Evolutionary conservation across 495 filamentous ascomycete genomes (phyloP).

Genomic region (Penicillium odoratum): DNA sequence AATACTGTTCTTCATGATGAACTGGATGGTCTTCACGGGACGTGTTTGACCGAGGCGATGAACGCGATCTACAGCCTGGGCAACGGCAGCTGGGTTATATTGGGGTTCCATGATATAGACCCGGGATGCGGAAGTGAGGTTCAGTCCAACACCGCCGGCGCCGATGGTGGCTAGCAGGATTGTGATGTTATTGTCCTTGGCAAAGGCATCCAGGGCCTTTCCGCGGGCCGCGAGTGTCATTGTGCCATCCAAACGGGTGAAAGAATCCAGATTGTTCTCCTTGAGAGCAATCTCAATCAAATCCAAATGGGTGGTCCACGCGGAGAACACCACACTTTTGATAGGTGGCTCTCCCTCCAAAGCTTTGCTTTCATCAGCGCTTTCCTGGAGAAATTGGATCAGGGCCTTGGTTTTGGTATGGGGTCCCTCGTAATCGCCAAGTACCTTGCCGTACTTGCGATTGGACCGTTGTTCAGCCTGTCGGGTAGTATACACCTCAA

Average conservation of each 20-base stretch:
- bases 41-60: slow-evolving; percentile 91
- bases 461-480: slow-evolving; percentile 34
- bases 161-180: slow-evolving; percentile 90
- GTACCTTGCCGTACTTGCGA: slow-evolving; percentile 56
- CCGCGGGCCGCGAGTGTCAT: slow-evolving; percentile 74
- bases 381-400: slow-evolving; percentile 61
- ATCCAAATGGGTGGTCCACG: slow-evolving; percentile 92
- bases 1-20: slow-evolving; percentile 85
- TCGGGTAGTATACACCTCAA: slow-evolving; percentile 54
- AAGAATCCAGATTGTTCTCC: slow-evolving; percentile 59
- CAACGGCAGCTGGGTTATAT: slow-evolving; percentile 92
- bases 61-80: slow-evolving; percentile 91
- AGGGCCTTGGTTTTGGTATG: slow-evolving; percentile 89
- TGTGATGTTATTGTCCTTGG: slow-evolving; percentile 66
- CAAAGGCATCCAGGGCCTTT: slow-evolving; percentile 72
- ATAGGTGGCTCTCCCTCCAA: slow-evolving; percentile 63
- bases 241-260: slow-evolving; percentile 82
- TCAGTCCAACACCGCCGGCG: slow-evolving; percentile 89
- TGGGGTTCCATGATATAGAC: slow-evolving; percentile 98
- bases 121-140: slow-evolving; percentile 78
- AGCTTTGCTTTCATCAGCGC: slow-evolving; percentile 57
- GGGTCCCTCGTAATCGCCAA: slow-evolving; percentile 75
- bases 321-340: slow-evolving; percentile 90
- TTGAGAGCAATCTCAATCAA: slow-evolving; percentile 85
- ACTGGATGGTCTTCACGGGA: slow-evolving; percentile 75